Conservation (phyloP, 2,329 filamentous ascomycete genomes). For the Neurospora sp. region DNA sequence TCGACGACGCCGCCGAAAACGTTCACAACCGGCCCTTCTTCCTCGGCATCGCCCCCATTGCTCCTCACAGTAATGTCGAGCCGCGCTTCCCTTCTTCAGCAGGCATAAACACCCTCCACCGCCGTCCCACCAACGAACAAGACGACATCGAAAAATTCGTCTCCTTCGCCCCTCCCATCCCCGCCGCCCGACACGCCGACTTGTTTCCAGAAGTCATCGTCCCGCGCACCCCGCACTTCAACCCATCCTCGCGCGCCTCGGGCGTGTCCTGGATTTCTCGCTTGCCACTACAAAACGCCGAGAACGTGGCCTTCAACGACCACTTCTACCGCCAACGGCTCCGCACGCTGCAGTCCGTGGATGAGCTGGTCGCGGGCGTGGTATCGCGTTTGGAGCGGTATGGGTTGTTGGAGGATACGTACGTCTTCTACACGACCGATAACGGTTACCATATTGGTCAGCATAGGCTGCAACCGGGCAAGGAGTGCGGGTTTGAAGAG, state of each 20-base stretch:
- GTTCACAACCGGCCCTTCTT: conserved; percentile 39
- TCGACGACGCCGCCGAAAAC: conserved; percentile 14
- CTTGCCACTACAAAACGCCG: conserved; percentile 26
- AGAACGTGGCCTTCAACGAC: conserved; percentile 35
- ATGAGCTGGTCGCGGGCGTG: conserved; percentile 32
- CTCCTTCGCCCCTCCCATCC: conserved; percentile 37
- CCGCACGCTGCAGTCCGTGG: conserved; percentile 31
- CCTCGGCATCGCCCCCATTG: conserved; percentile 47
- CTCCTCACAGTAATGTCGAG: conserved; percentile 43
- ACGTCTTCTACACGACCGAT: conserved; percentile 47
- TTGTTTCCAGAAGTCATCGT: conserved; percentile 50
- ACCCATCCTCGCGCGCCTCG: conserved; percentile 38
- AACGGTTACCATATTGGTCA: conserved; percentile 52
- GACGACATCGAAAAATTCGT: conserved; percentile 8
- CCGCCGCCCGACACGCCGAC: conserved; percentile 47
- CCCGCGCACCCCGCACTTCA: conserved; percentile 56
- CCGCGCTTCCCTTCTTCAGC: not conserved
- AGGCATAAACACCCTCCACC: conserved; percentile 8
- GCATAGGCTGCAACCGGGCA: conserved; percentile 47
- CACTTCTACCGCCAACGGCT: conserved; percentile 37
- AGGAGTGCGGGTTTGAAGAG: conserved; percentile 47
- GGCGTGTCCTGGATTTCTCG: conserved; percentile 35
- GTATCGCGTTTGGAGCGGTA: conserved; percentile 18
- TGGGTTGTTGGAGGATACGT: conserved; percentile 47
- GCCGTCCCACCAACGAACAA: not conserved